These are phyloP conservation scores for Hansfordia pulvinata DNA, from an alignment of 2,329 filamentous ascomycete genomes.

Conservation along the genomic window DNA sequence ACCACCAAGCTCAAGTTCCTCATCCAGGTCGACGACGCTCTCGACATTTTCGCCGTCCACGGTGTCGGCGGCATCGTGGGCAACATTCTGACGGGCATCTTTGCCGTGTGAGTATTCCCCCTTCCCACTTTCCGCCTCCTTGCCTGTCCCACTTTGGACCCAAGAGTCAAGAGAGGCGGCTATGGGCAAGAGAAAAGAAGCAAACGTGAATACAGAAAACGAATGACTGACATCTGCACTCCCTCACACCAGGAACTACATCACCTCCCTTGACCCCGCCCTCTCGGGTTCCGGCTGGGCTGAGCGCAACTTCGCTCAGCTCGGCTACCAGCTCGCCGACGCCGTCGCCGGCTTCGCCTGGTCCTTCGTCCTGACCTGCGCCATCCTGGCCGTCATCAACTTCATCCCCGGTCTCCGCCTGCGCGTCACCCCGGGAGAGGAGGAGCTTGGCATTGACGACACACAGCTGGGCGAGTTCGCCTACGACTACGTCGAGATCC, in stretches of 20 bases:
- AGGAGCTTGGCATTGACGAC: constrained; percentile 59
- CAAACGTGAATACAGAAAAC: no score
- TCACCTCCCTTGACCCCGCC: constrained; percentile 60
- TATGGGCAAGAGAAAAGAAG: no score
- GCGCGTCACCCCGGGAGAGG: constrained; percentile 51
- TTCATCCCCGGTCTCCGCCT: constrained; percentile 57
- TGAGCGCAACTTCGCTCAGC: constrained; percentile 55
- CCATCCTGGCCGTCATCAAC: constrained; percentile 60
- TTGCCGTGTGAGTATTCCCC: constrained; percentile 44
- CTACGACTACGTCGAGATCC: constrained; percentile 68
- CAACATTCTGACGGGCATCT: constrained; percentile 65
- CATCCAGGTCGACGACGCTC: constrained; percentile 70
- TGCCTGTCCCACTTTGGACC: no score
- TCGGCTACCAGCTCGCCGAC: constrained; percentile 60
- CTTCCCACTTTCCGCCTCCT: neutral
- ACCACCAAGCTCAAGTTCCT: constrained; percentile 68
- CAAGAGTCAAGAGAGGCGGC: no score
- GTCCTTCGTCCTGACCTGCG: constrained; percentile 52
- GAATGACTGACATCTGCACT: no score
- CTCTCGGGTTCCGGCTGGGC: constrained; percentile 52
- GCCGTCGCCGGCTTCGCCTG: constrained; percentile 51
- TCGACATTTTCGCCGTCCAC: constrained; percentile 88
- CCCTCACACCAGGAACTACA: constrained; percentile 38
- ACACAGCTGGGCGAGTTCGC: constrained; percentile 71
- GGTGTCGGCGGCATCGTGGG: constrained; percentile 72